These are phyloP conservation scores for Tephrocybe rancida DNA, from an alignment of 768 basidiomycete genomes.

Conservation along the genomic window DNA sequence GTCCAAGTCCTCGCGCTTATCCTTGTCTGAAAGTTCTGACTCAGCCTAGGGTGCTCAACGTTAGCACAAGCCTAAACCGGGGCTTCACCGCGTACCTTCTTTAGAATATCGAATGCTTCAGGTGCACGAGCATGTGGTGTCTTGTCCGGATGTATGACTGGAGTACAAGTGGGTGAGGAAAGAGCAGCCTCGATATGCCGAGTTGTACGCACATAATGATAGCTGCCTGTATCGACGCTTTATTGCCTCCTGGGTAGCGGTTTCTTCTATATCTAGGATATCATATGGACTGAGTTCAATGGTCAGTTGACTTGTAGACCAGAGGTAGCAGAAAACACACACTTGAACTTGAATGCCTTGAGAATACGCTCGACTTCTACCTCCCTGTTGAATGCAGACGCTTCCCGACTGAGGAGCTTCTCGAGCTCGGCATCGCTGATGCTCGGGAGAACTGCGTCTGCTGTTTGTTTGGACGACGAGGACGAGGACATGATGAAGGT, in stretches of 20 bases:
- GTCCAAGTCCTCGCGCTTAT: constrained; percentile 81
- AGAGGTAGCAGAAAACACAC: constrained; percentile 25
- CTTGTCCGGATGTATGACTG: constrained; percentile 99
- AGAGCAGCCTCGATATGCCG: not conserved
- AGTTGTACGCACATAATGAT: constrained; percentile 69
- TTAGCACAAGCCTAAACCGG: not conserved
- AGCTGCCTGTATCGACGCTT: constrained; percentile 88
- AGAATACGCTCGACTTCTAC: constrained; percentile 91
- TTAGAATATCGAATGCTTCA: constrained; percentile 91
- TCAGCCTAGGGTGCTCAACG: constrained; percentile 60
- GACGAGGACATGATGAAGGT: constrained; percentile 19
- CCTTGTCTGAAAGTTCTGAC: constrained; percentile 76
- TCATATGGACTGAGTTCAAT: constrained; percentile 88
- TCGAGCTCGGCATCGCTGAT: constrained; percentile 66
- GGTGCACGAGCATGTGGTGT: constrained; percentile 84
- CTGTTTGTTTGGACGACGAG: constrained; percentile 25
- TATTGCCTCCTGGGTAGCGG: constrained; percentile 76
- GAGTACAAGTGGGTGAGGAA: constrained; percentile 6
- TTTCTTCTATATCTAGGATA: constrained; percentile 78
- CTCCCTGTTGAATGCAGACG: constrained; percentile 85
- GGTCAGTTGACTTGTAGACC: constrained; percentile 9
- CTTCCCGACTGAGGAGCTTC: constrained; percentile 76
- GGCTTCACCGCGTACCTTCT: constrained; percentile 62
- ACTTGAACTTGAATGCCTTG: constrained; percentile 97
- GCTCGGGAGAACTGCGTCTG: constrained; percentile 12